These are phyloP conservation scores for Metschnikowia kunwiensis DNA, from an alignment of 805 yeast genomes.

Conservation along the genomic window DNA sequence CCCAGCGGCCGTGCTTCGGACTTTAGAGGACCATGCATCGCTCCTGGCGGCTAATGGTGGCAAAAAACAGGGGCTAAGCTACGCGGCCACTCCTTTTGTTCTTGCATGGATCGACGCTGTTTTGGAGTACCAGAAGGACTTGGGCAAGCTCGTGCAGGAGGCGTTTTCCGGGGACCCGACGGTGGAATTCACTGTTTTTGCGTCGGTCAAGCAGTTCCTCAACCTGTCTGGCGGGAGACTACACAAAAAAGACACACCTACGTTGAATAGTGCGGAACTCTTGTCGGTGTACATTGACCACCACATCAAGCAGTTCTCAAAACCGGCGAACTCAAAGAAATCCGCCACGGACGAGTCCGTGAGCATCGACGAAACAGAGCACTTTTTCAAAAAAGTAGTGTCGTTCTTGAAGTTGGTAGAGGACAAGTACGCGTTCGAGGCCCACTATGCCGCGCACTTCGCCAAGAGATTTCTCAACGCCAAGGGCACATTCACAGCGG, in stretches of 20 bases:
- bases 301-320: constrained; percentile 35
- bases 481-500: constrained; percentile 21
- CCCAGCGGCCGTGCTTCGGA: constrained; percentile 24
- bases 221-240: constrained; percentile 49
- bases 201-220: constrained; percentile 60
- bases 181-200: constrained; percentile 53
- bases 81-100: constrained; percentile 50
- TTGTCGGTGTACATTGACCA: constrained; percentile 41
- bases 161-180: constrained; percentile 50
- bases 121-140: constrained; percentile 49
- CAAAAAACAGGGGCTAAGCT: constrained; percentile 11
- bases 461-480: constrained; percentile 65
- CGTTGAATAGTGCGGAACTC: constrained; percentile 37
- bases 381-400: constrained; percentile 52
- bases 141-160: constrained; percentile 44
- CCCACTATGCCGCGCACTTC: constrained; percentile 77
- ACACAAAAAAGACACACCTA: constrained; percentile 35
- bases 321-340: constrained; percentile 20
- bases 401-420: constrained; percentile 62
- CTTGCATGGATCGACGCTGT: constrained; percentile 65
- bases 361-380: constrained; percentile 27
- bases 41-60: constrained; percentile 5
- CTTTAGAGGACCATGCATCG: constrained; percentile 14
- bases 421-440: constrained; percentile 86
- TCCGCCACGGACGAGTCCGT: constrained; percentile 8